phyloP scores from a whole-genome alignment of 441 rosid species.

The Syzygium malaccense region DNA sequence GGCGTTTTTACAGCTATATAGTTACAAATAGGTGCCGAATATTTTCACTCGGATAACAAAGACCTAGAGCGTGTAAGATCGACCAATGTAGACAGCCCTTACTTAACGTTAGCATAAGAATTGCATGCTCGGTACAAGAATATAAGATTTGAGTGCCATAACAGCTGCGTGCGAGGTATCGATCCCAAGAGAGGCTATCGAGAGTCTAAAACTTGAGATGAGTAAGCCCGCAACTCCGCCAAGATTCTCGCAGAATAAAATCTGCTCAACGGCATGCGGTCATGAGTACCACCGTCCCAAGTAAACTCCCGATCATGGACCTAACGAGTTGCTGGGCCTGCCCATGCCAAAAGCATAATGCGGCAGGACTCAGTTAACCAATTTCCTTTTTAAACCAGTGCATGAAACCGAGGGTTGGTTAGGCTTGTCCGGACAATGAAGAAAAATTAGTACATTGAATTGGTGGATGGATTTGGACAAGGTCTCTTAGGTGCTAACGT shows the following conservation, averaged over 20 bases:
- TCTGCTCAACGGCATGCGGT: too few relatives aligned
- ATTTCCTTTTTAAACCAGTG: neutral
- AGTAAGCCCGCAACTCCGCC: neutral
- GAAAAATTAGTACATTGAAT: neutral
- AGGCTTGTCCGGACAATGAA: neutral
- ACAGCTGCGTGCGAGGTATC: neutral
- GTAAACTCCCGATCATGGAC: neutral
- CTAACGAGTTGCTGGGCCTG: neutral
- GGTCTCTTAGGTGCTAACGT: neutral
- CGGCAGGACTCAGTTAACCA: neutral
- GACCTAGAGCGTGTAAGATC: too few relatives aligned
- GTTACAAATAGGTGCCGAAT: neutral
- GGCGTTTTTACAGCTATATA: neutral
- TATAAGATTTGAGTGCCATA: neutral
- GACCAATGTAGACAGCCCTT: neutral
- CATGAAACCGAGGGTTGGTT: neutral
- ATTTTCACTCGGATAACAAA: too few relatives aligned
- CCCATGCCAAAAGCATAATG: neutral
- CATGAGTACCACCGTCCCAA: neutral
- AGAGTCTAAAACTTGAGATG: neutral
- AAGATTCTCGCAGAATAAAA: neutral
- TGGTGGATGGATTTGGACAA: neutral
- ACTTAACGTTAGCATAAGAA: neutral
- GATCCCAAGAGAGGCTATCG: neutral
- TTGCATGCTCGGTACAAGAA: neutral